These are phyloP conservation scores for Colletotrichum trifolii DNA, from an alignment of 2,329 filamentous ascomycete genomes.

Conservation along the genomic window DNA sequence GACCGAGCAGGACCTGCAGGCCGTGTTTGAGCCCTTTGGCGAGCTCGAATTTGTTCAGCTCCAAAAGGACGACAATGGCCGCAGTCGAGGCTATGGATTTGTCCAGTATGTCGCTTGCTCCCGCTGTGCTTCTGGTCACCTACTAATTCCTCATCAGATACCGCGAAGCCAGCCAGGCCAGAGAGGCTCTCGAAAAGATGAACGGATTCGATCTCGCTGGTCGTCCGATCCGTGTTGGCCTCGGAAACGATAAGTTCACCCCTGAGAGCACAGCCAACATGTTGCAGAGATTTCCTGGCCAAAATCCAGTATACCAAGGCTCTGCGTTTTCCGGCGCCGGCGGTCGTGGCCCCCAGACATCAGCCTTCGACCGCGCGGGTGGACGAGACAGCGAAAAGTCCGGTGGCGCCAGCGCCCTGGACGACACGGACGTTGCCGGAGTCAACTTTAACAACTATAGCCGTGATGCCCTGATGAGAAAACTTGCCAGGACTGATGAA, in stretches of 20 bases:
- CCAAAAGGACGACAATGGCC: slow-evolving; percentile 92
- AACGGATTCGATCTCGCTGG: slow-evolving; percentile 98
- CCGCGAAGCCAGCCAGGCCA: slow-evolving; percentile 88
- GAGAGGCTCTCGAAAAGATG: slow-evolving; percentile 97
- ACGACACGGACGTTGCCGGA: slow-evolving; percentile 96
- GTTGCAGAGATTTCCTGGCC: slow-evolving; percentile 89
- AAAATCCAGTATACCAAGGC: slow-evolving; percentile 83
- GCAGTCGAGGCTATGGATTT: slow-evolving; percentile 96
- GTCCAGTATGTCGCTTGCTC: slow-evolving; percentile 80
- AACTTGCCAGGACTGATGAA: slow-evolving; percentile 96
- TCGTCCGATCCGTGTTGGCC: slow-evolving; percentile 96
- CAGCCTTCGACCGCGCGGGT: slow-evolving; percentile 90
- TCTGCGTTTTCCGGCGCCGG: slow-evolving; percentile 92
- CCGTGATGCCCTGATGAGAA: slow-evolving; percentile 97
- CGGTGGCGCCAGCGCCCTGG: slow-evolving; percentile 90
- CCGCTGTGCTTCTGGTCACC: background rate
- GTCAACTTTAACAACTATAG: slow-evolving; percentile 99
- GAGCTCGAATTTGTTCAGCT: slow-evolving; percentile 97
- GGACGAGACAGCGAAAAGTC: slow-evolving; percentile 91
- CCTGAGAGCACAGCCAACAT: slow-evolving; percentile 94
- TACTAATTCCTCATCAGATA: slow-evolving; percentile 71
- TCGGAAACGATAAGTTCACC: slow-evolving; percentile 99
- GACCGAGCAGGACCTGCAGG: slow-evolving; percentile 93
- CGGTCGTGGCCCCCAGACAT: slow-evolving; percentile 85
- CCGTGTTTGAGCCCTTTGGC: slow-evolving; percentile 97